A percentile compares a stretch with the other conserved stretches of the same genome.
phyloP scores from a whole-genome alignment of 139 green algal species.

The Chlorella sp. region DNA sequence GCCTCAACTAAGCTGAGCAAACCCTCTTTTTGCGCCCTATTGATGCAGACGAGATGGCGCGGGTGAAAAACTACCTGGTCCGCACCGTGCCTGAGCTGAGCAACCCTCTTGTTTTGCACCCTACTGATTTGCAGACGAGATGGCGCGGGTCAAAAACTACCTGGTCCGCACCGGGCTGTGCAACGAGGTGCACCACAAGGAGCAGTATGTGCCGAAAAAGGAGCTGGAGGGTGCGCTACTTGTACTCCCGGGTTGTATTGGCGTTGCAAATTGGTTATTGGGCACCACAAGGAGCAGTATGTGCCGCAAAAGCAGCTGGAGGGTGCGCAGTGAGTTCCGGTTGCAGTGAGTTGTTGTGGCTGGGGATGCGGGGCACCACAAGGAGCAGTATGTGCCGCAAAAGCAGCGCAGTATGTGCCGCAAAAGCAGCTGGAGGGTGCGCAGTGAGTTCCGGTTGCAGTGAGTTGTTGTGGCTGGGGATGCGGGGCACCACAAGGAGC shows the following conservation, averaged over 20 bases:
- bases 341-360: too few relatives aligned
- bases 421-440: too few relatives aligned
- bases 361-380: constrained; percentile 71
- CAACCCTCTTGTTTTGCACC: not conserved
- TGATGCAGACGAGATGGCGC: constrained; percentile 14
- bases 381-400: constrained; percentile 69
- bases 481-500: constrained; percentile 75
- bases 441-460: too few relatives aligned
- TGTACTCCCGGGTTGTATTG: too few relatives aligned
- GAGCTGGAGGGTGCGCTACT: constrained; percentile 40
- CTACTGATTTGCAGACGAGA: not conserved
- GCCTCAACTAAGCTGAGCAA: too few relatives aligned
- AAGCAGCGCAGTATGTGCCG: constrained; percentile 4
- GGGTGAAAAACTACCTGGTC: too few relatives aligned
- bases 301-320: too few relatives aligned
- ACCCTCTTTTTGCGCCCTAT: not conserved
- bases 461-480: too few relatives aligned
- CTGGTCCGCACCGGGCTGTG: constrained; percentile 51
- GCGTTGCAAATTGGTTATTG: too few relatives aligned
- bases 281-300: too few relatives aligned
- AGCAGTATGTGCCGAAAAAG: constrained; percentile 60
- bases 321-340: too few relatives aligned
- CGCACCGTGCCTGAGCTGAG: too few relatives aligned
- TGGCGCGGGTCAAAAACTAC: constrained; percentile 29
- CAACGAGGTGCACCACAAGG: constrained; percentile 66